A percentile compares a stretch with the other conserved stretches of the same genome.
phyloP scores from a whole-genome alignment of 164 flowering plant genomes.

The Vitis amurensis region DNA sequence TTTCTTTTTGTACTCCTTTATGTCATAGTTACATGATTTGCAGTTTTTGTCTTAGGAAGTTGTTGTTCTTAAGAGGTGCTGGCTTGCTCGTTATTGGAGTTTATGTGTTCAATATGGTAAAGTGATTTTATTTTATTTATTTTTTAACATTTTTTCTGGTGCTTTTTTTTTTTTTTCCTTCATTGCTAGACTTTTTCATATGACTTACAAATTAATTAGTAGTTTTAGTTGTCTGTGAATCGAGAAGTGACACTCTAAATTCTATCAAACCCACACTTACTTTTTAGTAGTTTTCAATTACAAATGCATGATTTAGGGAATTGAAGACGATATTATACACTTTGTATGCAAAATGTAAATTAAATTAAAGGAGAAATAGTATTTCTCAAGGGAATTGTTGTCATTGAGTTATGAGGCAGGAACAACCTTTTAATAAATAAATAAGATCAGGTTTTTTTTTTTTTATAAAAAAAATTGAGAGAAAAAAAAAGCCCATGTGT shows the following conservation, averaged over 20 bases:
- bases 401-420: not conserved
- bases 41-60: slow-evolving; percentile 67
- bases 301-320: not conserved
- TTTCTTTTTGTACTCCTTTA: not conserved
- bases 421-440: not conserved
- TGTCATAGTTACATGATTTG: slow-evolving; percentile 18
- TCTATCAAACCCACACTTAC: no score
- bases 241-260: no score
- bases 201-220: slow-evolving; percentile 1
- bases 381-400: not conserved
- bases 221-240: not conserved
- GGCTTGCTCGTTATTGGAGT: slow-evolving; percentile 96
- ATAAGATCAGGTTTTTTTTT: no score
- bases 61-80: slow-evolving; percentile 93
- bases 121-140: slow-evolving; percentile 4
- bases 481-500: no score
- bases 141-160: not conserved
- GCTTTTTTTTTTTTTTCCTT: no score
- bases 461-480: no score
- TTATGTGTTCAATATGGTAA: slow-evolving; percentile 80
- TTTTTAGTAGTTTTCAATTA: not conserved
- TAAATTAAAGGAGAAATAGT: not conserved
- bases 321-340: not conserved
- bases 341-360: not conserved
- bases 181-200: not conserved